Conservation (phyloP, 2,329 filamentous ascomycete genomes). For the Aspergillus uvarum region DNA sequence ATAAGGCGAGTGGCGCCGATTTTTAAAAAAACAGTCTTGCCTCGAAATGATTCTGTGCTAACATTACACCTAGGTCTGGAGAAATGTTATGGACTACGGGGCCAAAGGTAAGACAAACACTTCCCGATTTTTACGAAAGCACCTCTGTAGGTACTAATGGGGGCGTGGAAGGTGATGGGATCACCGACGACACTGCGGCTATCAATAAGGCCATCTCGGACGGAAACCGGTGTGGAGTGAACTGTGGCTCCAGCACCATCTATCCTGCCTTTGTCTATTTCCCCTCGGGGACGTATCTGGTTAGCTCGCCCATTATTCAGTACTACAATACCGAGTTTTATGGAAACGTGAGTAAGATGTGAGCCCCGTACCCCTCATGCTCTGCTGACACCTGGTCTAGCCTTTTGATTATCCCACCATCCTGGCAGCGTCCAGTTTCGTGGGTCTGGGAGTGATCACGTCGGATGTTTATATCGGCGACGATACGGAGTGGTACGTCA, state of each 20-base stretch:
- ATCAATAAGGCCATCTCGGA: conserved; percentile 74
- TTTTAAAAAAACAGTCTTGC: no score
- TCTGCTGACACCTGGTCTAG: not conserved
- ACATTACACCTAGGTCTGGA: not conserved
- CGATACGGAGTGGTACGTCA: conserved; percentile 12
- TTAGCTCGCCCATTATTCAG: conserved; percentile 23
- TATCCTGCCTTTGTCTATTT: conserved; percentile 79
- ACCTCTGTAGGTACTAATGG: no score
- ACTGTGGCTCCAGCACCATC: conserved; percentile 73
- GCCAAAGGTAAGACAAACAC: not conserved
- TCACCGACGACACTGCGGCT: conserved; percentile 66
- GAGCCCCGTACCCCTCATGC: no score
- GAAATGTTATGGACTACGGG: conserved; percentile 6
- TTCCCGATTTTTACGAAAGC: no score
- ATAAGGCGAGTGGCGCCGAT: conserved; percentile 4
- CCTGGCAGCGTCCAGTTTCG: conserved; percentile 21
- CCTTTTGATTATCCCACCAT: conserved; percentile 20
- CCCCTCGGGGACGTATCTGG: conserved; percentile 52
- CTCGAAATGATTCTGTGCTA: no score
- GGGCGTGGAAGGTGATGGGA: not conserved
- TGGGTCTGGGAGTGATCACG: conserved; percentile 23
- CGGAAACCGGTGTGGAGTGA: conserved; percentile 70
- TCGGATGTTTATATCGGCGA: conserved; percentile 23
- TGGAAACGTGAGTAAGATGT: conserved; percentile 22
- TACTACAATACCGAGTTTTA: conserved; percentile 26